Evolutionary conservation across 2,329 filamentous ascomycete genomes (phyloP), one percentile per base, ranked within the genome.

Genomic region (Parascedosporium putredinis): DNA sequence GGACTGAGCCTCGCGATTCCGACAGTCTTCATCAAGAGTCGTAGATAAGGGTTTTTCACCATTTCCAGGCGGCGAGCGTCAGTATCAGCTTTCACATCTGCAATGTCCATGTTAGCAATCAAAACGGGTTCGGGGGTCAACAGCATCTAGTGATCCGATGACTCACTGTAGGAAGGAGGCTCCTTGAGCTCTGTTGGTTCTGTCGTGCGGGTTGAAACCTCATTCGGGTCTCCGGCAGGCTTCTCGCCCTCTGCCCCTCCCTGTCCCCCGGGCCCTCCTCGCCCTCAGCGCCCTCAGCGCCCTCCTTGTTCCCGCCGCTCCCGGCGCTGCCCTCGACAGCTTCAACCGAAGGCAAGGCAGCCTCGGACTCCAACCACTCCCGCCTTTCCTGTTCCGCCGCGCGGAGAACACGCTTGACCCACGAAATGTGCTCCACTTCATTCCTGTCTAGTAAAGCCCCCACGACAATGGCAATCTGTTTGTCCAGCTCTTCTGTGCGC

Each of bases 41-140:
- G 84, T 2, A 97, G 75, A 59, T 91, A 84, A 8, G 86, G 83
- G 64, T 97, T 94, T 61, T 88, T 94, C 71, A 94, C 94, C 67
- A 95, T 82, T 23, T 88, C 84, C 20, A 75, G 76, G 47, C 82
- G 81, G 36, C 82, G 79, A 45, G 78, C 73, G 43, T 86, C 79
- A 38, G 77, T 80, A 51, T 84, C 80, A 0, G 85, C 74, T 47
- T 74, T 76, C 49, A 89, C 67, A 50, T 67, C 79, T 84, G 58
- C 16, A 12, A 18, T 10, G 18, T 14, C n/a, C n/a, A 14, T 27
- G 52, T 70, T 57, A 71, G 65, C 51, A 42, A 36, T 3, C 4
- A 16, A 31, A 9, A 9, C 5, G 5, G 1, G 12, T 2, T 22
- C 20, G n/a, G n/a, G 22, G 10, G 22, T 14, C 6, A 7, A 10